Percentiles rank a stretch among this genome's conserved stretches.
Evolutionary conservation across 768 basidiomycete genomes (phyloP).

Genomic region (Naganishia randhawae): DNA sequence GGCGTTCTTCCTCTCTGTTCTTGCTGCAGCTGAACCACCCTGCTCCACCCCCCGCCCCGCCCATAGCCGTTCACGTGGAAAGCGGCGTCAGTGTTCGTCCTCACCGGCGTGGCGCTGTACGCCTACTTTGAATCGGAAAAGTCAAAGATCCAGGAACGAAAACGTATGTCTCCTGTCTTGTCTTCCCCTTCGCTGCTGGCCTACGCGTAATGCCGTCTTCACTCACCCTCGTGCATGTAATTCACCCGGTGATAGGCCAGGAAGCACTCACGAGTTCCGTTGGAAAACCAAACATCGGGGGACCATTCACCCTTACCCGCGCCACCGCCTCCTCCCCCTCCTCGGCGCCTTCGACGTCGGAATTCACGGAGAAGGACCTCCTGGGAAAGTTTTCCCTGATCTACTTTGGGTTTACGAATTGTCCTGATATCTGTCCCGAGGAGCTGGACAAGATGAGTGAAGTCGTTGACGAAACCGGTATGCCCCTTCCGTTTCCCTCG

Average conservation of each 20-base stretch:
- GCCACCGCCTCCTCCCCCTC: conserved; percentile 20
- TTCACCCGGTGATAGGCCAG: conserved; percentile 57
- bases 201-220: background rate
- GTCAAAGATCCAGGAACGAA: conserved; percentile 66
- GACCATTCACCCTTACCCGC: conserved; percentile 69
- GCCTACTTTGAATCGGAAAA: conserved; percentile 89
- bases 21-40: background rate
- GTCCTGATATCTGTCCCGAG: conserved; percentile 97
- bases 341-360: conserved; percentile 49
- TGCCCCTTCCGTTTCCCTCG: conserved; percentile 53
- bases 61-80: conserved; percentile 83
- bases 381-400: conserved; percentile 77
- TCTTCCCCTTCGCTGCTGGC: conserved; percentile 5
- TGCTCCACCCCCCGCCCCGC: background rate
- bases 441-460: conserved; percentile 91
- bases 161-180: conserved; percentile 57
- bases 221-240: background rate
- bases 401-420: conserved; percentile 98
- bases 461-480: conserved; percentile 70
- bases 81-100: conserved; percentile 77
- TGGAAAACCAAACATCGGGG: conserved; percentile 84
- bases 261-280: conserved; percentile 69
- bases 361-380: conserved; percentile 79
- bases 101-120: conserved; percentile 73
- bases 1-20: background rate